Evolutionary conservation across 345 rosid genomes (phyloP), one percentile per base, ranked within the genome.

Genomic region (Zanthoxylum bungeanum): DNA sequence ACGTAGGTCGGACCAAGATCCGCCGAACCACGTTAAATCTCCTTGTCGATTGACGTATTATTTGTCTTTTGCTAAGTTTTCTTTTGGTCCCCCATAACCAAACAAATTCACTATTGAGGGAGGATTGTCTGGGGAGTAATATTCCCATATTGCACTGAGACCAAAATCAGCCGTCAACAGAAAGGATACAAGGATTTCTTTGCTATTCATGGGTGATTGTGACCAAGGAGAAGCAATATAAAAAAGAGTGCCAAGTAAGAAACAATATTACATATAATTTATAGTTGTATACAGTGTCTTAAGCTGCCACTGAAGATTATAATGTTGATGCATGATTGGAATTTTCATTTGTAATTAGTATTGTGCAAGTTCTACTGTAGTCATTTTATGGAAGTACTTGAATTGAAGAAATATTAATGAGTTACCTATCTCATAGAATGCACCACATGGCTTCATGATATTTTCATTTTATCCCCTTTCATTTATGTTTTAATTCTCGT

Each of bases 231-330:
- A 56, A 27, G 19, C 53, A 42, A 10, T 21, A 59, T 69, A 17
- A 31, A 59, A 57, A 24, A 14, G 66, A 22, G 14, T 59, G 63
- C 14, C 44, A 25, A 46, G 33, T 21, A 60, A 19, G 40, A 65
- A 28, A 19, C 24, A 3, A 39, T 24, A 27, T 30, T 69, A 31
- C 42, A 42, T 11, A 70, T 36, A 28, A 25, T 47, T 42, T 60
- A 60, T 70, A 31, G 46, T n/a, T n/a, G 10, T 42, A 58, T 44
- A 4, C 19, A 46, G 47, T 70, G 73, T 70, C 33, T 46, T 70
- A 14, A 47, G 47, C 17, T 59, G 17, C 31, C 21, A 59, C 30
- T 40, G 19, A 8, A 31, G 66, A 14, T 28, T 52, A 11, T 42
- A 64, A 64, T 52, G 12, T 17, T 44, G 68, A 47, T 11, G 34